Evolutionary conservation across 2,329 filamentous ascomycete species (phyloP).

Genomic region (Didymella segeticola): DNA sequence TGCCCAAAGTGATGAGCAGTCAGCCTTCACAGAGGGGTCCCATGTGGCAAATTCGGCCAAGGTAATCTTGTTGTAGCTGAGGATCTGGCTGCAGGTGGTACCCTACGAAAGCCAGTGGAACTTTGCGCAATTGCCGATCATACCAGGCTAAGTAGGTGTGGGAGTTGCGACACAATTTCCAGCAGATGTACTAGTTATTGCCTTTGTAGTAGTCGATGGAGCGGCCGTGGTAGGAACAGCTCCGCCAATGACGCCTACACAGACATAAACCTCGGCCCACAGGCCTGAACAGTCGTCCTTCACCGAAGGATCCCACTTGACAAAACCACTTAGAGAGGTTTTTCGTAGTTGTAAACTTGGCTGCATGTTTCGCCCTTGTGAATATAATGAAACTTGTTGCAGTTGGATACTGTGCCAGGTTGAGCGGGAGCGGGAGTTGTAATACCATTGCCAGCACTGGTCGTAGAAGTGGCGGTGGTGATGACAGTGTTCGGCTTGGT

Average conservation of each 20-base stretch:
- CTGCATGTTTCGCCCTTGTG: neutral
- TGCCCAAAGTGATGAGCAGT: slow-evolving; percentile 9
- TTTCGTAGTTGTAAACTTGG: neutral
- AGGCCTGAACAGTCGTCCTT: neutral
- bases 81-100: slow-evolving; percentile 3
- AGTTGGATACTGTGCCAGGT: neutral
- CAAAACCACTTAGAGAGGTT: neutral
- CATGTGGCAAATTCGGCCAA: slow-evolving; percentile 12
- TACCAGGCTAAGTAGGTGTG: too few species aligned
- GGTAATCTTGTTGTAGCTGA: slow-evolving; percentile 7
- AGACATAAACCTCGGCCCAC: neutral
- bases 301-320: neutral
- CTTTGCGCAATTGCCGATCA: too few species aligned
- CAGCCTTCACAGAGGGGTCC: slow-evolving; percentile 6
- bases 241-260: neutral
- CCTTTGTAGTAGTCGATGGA: too few species aligned
- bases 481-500: too few species aligned
- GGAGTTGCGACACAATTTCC: too few species aligned
- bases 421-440: neutral
- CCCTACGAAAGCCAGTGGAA: too few species aligned
- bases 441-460: neutral
- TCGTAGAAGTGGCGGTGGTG: too few species aligned
- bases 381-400: neutral
- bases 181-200: too few species aligned
- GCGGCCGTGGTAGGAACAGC: too few species aligned